Evolutionary conservation across 257 asterid genomes (phyloP).

Genomic region (Marsdenia floribunda): DNA sequence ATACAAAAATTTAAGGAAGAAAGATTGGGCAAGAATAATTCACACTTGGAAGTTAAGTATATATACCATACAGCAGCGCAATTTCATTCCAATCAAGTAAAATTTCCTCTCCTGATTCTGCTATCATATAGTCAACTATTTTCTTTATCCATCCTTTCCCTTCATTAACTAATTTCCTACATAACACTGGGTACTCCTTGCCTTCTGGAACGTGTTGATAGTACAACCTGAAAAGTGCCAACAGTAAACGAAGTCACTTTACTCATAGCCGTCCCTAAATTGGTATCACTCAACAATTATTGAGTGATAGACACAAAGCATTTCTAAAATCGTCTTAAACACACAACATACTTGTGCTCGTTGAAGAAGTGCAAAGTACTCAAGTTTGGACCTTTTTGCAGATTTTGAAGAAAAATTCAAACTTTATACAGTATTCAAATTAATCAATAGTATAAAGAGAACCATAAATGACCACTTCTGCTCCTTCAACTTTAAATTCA

Average conservation of each 20-base stretch:
- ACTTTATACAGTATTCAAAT: not conserved
- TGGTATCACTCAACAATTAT: not conserved
- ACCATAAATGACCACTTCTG: not conserved
- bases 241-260: not conserved
- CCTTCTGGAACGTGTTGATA: conserved; percentile 83
- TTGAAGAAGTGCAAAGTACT: not conserved
- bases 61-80: conserved; percentile 69
- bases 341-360: not conserved
- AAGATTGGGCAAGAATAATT: not conserved
- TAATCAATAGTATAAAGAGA: not conserved
- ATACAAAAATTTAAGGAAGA: not conserved
- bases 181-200: conserved; percentile 84
- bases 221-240: conserved; percentile 57
- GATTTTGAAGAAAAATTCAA: not conserved
- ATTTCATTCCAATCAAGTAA: conserved; percentile 93
- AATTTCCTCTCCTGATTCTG: conserved; percentile 50
- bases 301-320: not conserved
- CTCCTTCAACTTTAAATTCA: conserved; percentile 5
- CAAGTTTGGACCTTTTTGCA: not conserved
- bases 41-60: not conserved
- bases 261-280: not conserved
- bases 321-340: not conserved
- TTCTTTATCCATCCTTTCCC: conserved; percentile 44
- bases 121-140: conserved; percentile 31
- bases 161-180: conserved; percentile 51